Conservation (phyloP, 225 moss, liverwort and hornwort species). For the Takakia lepidozioides region DNA sequence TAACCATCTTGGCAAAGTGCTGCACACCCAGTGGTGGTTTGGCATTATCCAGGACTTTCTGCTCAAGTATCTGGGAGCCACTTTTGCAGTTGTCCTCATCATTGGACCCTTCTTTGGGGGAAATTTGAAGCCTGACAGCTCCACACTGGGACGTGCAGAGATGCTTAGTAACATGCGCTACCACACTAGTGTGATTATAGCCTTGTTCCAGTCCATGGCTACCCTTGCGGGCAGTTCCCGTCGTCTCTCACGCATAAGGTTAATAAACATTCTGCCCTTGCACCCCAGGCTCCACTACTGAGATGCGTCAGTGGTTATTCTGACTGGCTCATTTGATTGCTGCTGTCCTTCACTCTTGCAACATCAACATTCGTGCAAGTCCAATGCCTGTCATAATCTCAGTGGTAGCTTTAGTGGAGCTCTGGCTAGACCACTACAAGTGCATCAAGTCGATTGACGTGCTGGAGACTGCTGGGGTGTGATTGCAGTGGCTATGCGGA, state of each 20-base stretch:
- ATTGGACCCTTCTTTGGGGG: slow-evolving; percentile 95
- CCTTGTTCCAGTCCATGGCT: slow-evolving; percentile 89
- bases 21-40: slow-evolving; percentile 99
- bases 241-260: slow-evolving; percentile 91
- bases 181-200: slow-evolving; percentile 98
- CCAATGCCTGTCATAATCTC: no score
- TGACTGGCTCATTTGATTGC: no score
- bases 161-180: slow-evolving; percentile 98
- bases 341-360: no score
- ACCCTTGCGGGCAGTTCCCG: slow-evolving; percentile 82
- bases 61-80: slow-evolving; percentile 95
- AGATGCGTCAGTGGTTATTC: no score
- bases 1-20: slow-evolving; percentile 65
- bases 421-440: no score
- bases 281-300: no score
- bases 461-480: no score
- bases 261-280: slow-evolving; percentile 3
- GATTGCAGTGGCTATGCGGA: slow-evolving; percentile 91
- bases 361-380: no score
- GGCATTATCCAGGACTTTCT: slow-evolving; percentile 99
- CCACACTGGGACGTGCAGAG: slow-evolving; percentile 85
- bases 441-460: no score
- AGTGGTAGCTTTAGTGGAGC: no score
- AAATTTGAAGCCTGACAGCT: slow-evolving; percentile 68
- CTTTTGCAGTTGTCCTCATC: slow-evolving; percentile 96